Evolutionary conservation across 1,284 basidiomycete genomes (phyloP).

Genomic region (Puccinia coronata): DNA sequence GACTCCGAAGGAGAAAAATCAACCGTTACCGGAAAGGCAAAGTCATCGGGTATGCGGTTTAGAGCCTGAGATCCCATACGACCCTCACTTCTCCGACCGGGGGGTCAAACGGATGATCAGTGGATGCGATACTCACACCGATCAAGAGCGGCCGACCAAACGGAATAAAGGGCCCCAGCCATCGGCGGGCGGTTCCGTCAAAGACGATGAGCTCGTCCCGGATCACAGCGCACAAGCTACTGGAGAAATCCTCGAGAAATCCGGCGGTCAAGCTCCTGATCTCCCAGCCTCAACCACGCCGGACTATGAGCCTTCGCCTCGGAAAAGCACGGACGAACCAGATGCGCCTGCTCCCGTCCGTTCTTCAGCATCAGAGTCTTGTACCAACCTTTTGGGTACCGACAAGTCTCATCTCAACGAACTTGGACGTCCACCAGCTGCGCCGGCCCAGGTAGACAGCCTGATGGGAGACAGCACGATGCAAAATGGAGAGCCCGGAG

Average conservation of each 20-base stretch:
- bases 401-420: not conserved
- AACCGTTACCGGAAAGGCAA: conserved; percentile 68
- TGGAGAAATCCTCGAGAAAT: not conserved
- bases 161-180: conserved; percentile 18
- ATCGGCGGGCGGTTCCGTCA: not conserved
- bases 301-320: conserved; percentile 28
- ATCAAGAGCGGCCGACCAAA: conserved; percentile 27
- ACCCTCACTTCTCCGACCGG: conserved; percentile 50
- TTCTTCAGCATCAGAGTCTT: not conserved
- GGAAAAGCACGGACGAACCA: not conserved
- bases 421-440: not conserved
- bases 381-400: not conserved
- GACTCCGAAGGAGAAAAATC: conserved; percentile 60
- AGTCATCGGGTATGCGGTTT: conserved; percentile 67
- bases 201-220: not conserved
- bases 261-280: not conserved
- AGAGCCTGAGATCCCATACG: conserved; percentile 64
- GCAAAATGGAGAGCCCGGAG: not conserved
- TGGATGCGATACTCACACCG: not conserved
- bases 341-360: not conserved
- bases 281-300: conserved; percentile 29
- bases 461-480: not conserved
- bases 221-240: not conserved
- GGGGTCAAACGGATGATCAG: conserved; percentile 43
- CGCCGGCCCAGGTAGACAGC: not conserved